Evolutionary conservation across 2,329 filamentous ascomycete genomes (phyloP), one percentile per base, ranked within the genome.

Genomic region (Exserohilum turcica): DNA sequence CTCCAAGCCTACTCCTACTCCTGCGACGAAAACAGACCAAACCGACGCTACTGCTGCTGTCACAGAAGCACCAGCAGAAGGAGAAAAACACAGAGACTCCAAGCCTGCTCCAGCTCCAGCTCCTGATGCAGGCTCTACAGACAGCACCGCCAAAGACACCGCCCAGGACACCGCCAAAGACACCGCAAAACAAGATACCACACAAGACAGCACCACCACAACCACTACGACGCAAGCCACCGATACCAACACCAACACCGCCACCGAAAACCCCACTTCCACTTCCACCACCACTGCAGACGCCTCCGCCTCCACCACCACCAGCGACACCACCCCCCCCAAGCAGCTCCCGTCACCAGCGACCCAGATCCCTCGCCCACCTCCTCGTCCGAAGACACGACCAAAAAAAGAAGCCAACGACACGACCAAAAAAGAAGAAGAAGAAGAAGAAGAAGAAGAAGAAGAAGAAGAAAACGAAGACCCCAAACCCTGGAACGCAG

Each of bases 401-500:
- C n/a, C n/a, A n/a, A n/a, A n/a, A n/a, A 24, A 24, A 7, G 21
- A 24, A 5, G 21, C 4, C 21, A 24, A 24, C 7, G 21, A 24
- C 21, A 24, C 4, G 21, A 7, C 21, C 21, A 24, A 24, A 7
- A 7, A 24, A 4, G 21, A 24, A 4, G 7, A 24, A 24, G 21
- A 24, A 4, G 7, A 24, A 24, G 21, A 24, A 4, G 7, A 24
- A 24, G 21, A 24, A 4, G 7, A 24, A 24, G 21, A 24, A 4
- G 7, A 24, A 7, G 21, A 24, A 5, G 40, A 37, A 10, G 59
- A 64, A 29, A 56, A 39, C 37, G 21, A 60, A 27, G 61, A 57
- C 24, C 57, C 60, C 13, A 70, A 69, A 48, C 80, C 81, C 0
- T 86, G 84, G 84, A 84, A 86, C 59, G 84, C 84, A 0, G 77